phyloP scores from a whole-genome alignment of 208 protist genomes.

The Acanthamoeba polyphaga region DNA sequence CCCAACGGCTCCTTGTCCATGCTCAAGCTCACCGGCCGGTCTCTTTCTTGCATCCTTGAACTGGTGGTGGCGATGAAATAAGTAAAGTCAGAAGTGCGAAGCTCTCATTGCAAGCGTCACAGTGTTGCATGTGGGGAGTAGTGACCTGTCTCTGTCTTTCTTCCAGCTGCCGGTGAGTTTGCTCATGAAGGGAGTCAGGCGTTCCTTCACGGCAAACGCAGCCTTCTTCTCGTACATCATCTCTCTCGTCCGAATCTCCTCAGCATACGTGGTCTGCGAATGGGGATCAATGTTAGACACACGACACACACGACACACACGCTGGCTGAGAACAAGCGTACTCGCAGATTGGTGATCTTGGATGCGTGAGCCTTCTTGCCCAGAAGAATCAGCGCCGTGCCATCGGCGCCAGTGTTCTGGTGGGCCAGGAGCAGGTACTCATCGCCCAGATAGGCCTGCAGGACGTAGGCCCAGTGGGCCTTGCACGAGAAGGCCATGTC shows the following conservation, averaged over 20 bases:
- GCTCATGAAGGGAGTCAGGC: slow-evolving; percentile 60
- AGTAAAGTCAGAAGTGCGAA: too few relatives aligned
- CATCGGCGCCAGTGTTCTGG: slow-evolving; percentile 33
- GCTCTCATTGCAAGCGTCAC: too few relatives aligned
- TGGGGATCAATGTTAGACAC: too few relatives aligned
- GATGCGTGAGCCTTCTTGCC: background rate
- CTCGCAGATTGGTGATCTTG: slow-evolving; percentile 55
- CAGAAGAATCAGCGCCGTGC: slow-evolving; percentile 54
- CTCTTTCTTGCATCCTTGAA: background rate
- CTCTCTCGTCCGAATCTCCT: slow-evolving; percentile 21
- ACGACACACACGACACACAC: too few relatives aligned
- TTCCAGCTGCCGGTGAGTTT: slow-evolving; percentile 50
- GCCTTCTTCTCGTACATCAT: slow-evolving; percentile 29
- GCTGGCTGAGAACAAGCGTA: background rate
- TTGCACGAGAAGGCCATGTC: slow-evolving; percentile 69
- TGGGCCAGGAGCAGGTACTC: slow-evolving; percentile 59
- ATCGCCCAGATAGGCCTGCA: slow-evolving; percentile 51
- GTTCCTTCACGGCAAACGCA: slow-evolving; percentile 38
- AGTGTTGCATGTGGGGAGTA: too few relatives aligned
- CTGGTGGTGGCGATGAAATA: background rate
- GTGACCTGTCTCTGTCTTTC: slow-evolving; percentile 11
- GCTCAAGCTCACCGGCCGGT: background rate
- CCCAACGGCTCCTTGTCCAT: slow-evolving; percentile 1
- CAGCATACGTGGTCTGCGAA: slow-evolving; percentile 29
- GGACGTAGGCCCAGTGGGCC: slow-evolving; percentile 62